Conservation (phyloP, 306 rosid genomes). For the Argentina anserina region DNA sequence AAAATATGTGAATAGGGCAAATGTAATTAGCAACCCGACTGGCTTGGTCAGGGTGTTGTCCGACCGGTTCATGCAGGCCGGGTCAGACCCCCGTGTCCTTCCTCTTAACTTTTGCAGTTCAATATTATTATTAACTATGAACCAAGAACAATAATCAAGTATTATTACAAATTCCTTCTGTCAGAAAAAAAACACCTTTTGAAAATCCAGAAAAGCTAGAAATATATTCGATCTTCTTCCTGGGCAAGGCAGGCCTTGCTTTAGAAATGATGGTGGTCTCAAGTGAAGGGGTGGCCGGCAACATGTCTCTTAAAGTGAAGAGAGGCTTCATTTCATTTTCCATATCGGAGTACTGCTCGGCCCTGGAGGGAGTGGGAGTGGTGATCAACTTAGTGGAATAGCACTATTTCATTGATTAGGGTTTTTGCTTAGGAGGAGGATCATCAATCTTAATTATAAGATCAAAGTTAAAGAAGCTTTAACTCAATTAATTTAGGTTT, state of each 20-base stretch:
- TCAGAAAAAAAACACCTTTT: constrained; percentile 25
- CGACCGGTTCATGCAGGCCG: constrained; percentile 80
- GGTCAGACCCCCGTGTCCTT: constrained; percentile 37
- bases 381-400: constrained; percentile 35
- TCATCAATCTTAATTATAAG: not conserved
- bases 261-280: constrained; percentile 50
- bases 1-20: constrained; percentile 13
- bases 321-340: constrained; percentile 18
- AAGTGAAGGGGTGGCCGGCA: constrained; percentile 50
- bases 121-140: constrained; percentile 4
- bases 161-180: constrained; percentile 20
- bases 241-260: constrained; percentile 13
- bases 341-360: constrained; percentile 10
- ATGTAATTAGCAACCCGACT: constrained; percentile 57
- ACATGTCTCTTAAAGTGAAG: constrained; percentile 57
- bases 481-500: not conserved
- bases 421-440: constrained; percentile 15
- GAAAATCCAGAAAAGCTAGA: not conserved
- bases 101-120: constrained; percentile 22
- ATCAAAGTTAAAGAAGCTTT: constrained; percentile 9
- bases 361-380: constrained; percentile 18
- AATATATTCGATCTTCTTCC: constrained; percentile 29
- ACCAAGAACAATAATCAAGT: not conserved
- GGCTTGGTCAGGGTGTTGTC: constrained; percentile 67
- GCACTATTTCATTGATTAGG: constrained; percentile 21